Conservation (phyloP, 495 filamentous ascomycete genomes). For the Aspergillus hancockii region DNA sequence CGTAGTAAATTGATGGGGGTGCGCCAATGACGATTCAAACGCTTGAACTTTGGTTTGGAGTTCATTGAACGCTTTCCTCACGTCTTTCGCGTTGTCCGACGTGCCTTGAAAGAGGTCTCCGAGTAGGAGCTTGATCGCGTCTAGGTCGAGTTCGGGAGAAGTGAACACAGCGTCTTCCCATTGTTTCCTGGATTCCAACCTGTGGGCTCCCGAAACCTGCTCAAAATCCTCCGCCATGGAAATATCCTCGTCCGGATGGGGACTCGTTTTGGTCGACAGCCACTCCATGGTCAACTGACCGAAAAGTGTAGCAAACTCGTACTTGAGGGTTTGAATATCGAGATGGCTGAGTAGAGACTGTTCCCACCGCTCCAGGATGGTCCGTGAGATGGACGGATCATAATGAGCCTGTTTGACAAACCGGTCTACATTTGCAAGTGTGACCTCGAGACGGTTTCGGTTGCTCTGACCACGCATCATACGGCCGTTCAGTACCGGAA, state of each 20-base stretch:
- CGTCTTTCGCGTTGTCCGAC: slow-evolving; percentile 5
- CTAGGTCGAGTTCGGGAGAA: neutral
- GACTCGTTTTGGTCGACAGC: slow-evolving; percentile 12
- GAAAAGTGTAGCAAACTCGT: slow-evolving; percentile 18
- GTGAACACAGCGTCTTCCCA: slow-evolving; percentile 16
- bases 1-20: slow-evolving; percentile 2
- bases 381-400: slow-evolving; percentile 14
- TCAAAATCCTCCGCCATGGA: slow-evolving; percentile 9
- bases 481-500: slow-evolving; percentile 9
- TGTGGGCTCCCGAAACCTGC: neutral
- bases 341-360: slow-evolving; percentile 11
- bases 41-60: slow-evolving; percentile 6
- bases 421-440: slow-evolving; percentile 13
- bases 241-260: neutral
- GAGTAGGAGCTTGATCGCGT: slow-evolving; percentile 7
- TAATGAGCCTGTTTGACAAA: slow-evolving; percentile 18
- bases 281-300: slow-evolving; percentile 20
- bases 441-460: neutral
- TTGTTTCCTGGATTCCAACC: slow-evolving; percentile 11
- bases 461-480: neutral
- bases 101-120: slow-evolving; percentile 5
- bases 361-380: slow-evolving; percentile 14
- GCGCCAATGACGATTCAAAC: slow-evolving; percentile 7
- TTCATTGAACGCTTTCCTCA: neutral
- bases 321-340: slow-evolving; percentile 17